phyloP scores from a whole-genome alignment of 805 yeast genomes.

The Yarrowia sp. region DNA sequence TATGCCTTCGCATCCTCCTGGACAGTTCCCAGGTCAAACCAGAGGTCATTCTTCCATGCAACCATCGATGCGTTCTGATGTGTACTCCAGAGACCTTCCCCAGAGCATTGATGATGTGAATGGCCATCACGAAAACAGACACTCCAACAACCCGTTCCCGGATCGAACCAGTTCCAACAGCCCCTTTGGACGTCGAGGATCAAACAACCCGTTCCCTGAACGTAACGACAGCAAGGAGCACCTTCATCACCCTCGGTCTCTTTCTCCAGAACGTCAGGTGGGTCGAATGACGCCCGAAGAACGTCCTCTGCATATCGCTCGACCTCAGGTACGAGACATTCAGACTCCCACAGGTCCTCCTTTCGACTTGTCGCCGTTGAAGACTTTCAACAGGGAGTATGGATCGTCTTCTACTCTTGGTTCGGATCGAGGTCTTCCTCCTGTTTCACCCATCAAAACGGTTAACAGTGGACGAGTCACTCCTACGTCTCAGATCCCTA shows the following conservation, averaged over 20 bases:
- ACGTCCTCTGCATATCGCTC: conserved; percentile 1
- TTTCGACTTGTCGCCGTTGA: conserved; percentile 10
- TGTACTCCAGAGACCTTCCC: not conserved
- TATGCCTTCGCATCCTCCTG: conserved; percentile 15
- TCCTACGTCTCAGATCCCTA: conserved; percentile 8
- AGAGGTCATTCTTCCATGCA: not conserved
- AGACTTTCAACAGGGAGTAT: conserved; percentile 6
- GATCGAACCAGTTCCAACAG: not conserved
- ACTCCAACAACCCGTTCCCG: not conserved
- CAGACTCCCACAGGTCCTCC: conserved; percentile 1
- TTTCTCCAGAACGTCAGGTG: conserved; percentile 8
- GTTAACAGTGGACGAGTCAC: conserved; percentile 21
- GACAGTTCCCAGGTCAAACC: not conserved
- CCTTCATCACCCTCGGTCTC: not conserved
- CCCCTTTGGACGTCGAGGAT: not conserved
- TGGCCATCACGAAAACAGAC: not conserved
- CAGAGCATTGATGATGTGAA: conserved; percentile 1
- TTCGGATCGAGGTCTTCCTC: conserved; percentile 1
- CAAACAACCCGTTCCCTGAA: not conserved
- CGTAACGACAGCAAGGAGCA: not conserved
- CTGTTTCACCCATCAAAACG: conserved; percentile 15
- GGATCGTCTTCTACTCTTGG: conserved; percentile 4
- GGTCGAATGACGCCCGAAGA: conserved; percentile 16
- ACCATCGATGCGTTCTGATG: not conserved
- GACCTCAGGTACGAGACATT: not conserved